Conservation (phyloP, 345 rosid species). For the Acer negundo region DNA sequence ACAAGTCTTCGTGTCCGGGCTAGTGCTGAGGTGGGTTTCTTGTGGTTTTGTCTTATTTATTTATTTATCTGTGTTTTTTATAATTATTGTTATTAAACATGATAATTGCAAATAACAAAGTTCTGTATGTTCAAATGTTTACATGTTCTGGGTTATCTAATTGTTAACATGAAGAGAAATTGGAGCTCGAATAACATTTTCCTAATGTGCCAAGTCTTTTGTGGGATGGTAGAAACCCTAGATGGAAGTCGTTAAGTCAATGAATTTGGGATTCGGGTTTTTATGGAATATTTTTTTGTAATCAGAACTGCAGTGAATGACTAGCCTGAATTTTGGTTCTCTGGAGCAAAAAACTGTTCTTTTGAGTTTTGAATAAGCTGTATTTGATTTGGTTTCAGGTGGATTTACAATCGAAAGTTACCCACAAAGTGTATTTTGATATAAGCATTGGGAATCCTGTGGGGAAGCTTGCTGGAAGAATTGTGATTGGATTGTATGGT, state of each 20-base stretch:
- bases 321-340: not conserved
- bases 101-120: not conserved
- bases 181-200: not conserved
- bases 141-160: too few relatives aligned
- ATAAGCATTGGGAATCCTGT: conserved; percentile 92
- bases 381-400: conserved; percentile 39
- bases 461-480: conserved; percentile 82
- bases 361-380: not conserved
- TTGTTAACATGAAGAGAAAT: not conserved
- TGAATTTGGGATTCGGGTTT: not conserved
- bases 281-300: not conserved
- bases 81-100: not conserved
- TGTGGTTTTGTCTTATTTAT: not conserved
- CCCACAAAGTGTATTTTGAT: conserved; percentile 89
- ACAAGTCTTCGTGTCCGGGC: conserved; percentile 50
- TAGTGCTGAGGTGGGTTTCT: conserved; percentile 60
- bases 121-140: not conserved
- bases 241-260: not conserved
- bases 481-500: conserved; percentile 90
- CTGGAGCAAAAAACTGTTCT: not conserved
- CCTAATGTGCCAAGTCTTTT: not conserved
- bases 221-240: not conserved
- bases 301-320: not conserved
- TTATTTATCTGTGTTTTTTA: not conserved
- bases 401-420: conserved; percentile 72